Percentiles rank a stretch among this genome's conserved stretches.
phyloP scores from a whole-genome alignment of 73 alveolate genomes.

The Paramecium caudatum region DNA sequence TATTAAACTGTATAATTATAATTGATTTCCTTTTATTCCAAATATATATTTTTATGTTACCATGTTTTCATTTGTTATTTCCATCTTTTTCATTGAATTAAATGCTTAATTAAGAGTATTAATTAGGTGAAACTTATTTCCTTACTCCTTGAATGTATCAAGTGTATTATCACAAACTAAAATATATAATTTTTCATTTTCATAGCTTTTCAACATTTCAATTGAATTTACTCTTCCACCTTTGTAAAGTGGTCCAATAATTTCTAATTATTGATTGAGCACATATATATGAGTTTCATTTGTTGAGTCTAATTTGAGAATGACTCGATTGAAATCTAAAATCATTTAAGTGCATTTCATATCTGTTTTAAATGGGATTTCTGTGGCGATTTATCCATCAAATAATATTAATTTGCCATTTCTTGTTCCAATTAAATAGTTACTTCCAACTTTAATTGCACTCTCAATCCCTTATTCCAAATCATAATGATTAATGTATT shows the following conservation, averaged over 20 bases:
- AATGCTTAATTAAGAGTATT: neutral
- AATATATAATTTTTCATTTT: slow-evolving; percentile 7
- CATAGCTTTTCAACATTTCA: neutral
- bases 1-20: slow-evolving; percentile 25
- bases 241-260: neutral
- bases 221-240: neutral
- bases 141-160: neutral
- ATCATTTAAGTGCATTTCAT: slow-evolving; percentile 5
- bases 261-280: neutral
- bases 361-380: slow-evolving; percentile 1
- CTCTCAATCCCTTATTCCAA: neutral
- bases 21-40: neutral
- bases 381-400: neutral
- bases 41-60: slow-evolving; percentile 2
- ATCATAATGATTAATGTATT: neutral
- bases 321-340: neutral
- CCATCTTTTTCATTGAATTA: neutral
- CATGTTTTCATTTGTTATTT: neutral
- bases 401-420: neutral
- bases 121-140: neutral
- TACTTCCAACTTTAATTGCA: slow-evolving; percentile 10
- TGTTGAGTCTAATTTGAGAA: neutral
- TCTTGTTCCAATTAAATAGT: neutral
- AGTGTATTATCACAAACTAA: neutral
- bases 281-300: neutral